Base-by-base conservation (phyloP, 2,329 filamentous ascomycete species). In the Sporothrix globosa region DNA sequence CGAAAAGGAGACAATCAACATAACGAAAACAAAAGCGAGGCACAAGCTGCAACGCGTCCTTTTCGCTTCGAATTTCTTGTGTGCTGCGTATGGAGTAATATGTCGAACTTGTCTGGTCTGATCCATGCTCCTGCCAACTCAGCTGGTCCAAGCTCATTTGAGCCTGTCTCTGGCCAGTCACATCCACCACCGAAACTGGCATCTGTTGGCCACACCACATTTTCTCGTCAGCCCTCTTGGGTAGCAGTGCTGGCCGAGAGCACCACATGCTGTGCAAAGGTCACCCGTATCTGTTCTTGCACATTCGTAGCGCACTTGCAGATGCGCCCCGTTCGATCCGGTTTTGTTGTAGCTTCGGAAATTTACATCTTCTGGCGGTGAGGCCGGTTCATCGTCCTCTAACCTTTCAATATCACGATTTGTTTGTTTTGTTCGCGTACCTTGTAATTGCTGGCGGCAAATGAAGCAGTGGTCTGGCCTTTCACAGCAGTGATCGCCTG, bases 141-240 rank as follows among this genome's bases (percentile, higher is more conserved):
- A 56, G 13, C 17, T 50, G 48, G 34, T 34, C 34, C 48, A 17
- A 34, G 53, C 14, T 11, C 14, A 14, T 39, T 56, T 24, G 24
- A 30, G 27, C 30, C 19, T 41, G 56, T 21, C 34, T 2, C 19
- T 41, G 53, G 27, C 19, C 48, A 50, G 48, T n/a, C 48, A 17
- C 48, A 19, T 21, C 27, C 14, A 58, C 30, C 24, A 24, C 34
- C 27, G 56, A 24, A 14, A 13, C 24, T 27, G 21, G 27, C 58
- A 21, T 34, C 34, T 34, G 34, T 34, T 46, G 39, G 58, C 58
- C 21, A 46, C 58, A 9, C 34, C n/a, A 24, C 41, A 30, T 34
- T 34, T 65, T 2, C 4, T n/a, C 10, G 41, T 65, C 61, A 65
- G 61, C 61, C 61, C 61, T 65, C 44, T 50, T 65, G 61, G 44